Conservation (phyloP, 2,329 filamentous ascomycete genomes). For the Colletotrichum liriopes region DNA sequence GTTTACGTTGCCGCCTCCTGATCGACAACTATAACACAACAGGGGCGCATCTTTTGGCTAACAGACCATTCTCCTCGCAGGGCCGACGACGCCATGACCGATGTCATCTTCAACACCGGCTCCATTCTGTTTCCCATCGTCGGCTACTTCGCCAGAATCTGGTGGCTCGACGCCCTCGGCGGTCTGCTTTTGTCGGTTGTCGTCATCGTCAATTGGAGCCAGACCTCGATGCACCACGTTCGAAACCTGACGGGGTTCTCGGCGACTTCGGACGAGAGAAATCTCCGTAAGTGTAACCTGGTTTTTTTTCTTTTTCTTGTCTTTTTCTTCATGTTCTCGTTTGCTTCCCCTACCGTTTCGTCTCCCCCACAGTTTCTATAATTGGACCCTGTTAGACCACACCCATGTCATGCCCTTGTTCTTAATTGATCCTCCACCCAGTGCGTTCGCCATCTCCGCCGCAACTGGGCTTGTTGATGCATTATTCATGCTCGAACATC, state of each 20-base stretch:
- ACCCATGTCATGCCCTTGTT: constrained; percentile 4
- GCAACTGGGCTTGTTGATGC: background rate
- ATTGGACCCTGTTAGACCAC: constrained; percentile 9
- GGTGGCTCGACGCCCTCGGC: constrained; percentile 88
- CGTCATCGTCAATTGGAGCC: constrained; percentile 85
- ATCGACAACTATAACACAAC: constrained; percentile 47
- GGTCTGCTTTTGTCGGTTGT: constrained; percentile 84
- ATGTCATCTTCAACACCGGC: constrained; percentile 92
- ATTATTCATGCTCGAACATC: background rate
- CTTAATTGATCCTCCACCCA: background rate
- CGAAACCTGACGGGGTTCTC: constrained; percentile 85
- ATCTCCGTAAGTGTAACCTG: constrained; percentile 67
- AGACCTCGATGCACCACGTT: constrained; percentile 82
- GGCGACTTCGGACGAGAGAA: constrained; percentile 85
- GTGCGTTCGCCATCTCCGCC: background rate
- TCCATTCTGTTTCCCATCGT: constrained; percentile 89
- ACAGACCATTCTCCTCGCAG: constrained; percentile 46
- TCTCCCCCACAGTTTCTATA: constrained; percentile 27
- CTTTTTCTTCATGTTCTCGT: background rate
- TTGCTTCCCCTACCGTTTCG: constrained; percentile 19
- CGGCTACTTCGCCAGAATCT: constrained; percentile 82
- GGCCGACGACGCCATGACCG: constrained; percentile 72
- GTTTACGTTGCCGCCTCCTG: constrained; percentile 18
- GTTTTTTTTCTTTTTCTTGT: background rate
- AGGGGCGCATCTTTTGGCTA: constrained; percentile 40